phyloP scores from a whole-genome alignment of 2,329 filamentous ascomycete genomes.

The Xylaria arbuscula region DNA sequence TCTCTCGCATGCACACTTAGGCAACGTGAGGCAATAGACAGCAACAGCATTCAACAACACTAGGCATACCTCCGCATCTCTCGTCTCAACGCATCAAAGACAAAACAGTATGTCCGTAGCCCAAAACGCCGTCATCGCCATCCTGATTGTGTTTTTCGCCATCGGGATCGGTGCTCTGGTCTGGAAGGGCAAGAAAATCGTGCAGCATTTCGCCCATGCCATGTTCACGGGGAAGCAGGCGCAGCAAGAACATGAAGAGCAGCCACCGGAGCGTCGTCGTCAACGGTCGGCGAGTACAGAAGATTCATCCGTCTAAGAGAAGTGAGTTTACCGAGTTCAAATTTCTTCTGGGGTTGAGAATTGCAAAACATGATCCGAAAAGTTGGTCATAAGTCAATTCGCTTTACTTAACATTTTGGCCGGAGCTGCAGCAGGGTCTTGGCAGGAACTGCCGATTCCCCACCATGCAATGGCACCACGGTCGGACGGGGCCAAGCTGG shows the following conservation, averaged over 20 bases:
- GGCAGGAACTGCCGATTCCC: constrained; percentile 26
- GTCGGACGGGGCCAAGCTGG: constrained; percentile 16
- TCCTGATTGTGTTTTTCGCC: constrained; percentile 48
- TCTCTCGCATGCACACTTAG: background rate
- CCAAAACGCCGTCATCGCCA: constrained; percentile 45
- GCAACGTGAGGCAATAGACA: background rate
- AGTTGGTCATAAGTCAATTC: background rate
- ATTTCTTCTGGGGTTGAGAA: background rate
- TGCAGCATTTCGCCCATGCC: constrained; percentile 42
- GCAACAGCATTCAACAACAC: background rate
- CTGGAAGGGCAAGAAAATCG: constrained; percentile 43
- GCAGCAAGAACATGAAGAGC: constrained; percentile 13
- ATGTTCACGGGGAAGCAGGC: constrained; percentile 44
- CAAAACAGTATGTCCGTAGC: constrained; percentile 12
- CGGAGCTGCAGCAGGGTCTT: constrained; percentile 17
- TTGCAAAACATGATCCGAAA: background rate
- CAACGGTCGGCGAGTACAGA: background rate
- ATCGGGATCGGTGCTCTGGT: constrained; percentile 35
- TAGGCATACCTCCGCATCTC: background rate
- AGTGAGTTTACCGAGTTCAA: background rate
- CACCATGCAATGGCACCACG: constrained; percentile 9
- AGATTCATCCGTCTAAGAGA: constrained; percentile 20
- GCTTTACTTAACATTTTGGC: too few relatives aligned
- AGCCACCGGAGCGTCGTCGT: constrained; percentile 1
- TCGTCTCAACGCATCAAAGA: background rate